A percentile compares a stretch with the other conserved stretches of the same genome.
phyloP scores from a whole-genome alignment of 257 asterid species.

The Ophiorrhiza pumila region DNA sequence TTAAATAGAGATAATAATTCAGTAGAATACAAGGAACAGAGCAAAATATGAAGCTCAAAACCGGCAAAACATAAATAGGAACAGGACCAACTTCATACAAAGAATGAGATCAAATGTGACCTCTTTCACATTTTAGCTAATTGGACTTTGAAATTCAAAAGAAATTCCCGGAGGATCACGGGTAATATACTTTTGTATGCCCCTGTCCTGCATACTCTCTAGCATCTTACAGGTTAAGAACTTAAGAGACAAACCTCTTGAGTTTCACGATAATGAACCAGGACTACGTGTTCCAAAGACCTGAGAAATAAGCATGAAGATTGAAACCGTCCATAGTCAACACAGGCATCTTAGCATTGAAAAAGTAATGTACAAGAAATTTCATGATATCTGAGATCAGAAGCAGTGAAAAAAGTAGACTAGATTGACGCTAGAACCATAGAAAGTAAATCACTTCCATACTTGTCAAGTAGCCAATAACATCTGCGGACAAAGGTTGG shows the following conservation, averaged over 20 bases:
- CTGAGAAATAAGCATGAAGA: constrained; percentile 43
- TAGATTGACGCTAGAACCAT: constrained; percentile 8
- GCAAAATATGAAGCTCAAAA: not conserved
- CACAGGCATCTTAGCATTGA: constrained; percentile 13
- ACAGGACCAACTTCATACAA: not conserved
- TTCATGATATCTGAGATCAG: constrained; percentile 15
- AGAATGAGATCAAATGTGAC: not conserved
- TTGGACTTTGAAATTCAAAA: not conserved
- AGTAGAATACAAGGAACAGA: not conserved
- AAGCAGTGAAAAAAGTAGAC: constrained; percentile 16
- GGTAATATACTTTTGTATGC: no score
- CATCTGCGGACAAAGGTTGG: constrained; percentile 97
- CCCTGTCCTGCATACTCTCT: not conserved
- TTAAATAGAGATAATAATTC: not conserved
- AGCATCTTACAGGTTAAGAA: constrained; percentile 9
- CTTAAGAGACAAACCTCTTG: constrained; percentile 68
- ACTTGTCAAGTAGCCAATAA: constrained; percentile 99
- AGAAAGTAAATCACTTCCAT: constrained; percentile 30
- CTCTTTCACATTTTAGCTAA: not conserved
- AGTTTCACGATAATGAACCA: constrained; percentile 98
- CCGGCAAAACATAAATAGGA: not conserved
- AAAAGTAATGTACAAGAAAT: constrained; percentile 13
- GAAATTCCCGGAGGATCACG: not conserved
- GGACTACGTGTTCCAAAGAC: constrained; percentile 87
- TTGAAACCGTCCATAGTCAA: constrained; percentile 19